Conservation (phyloP, 2,329 filamentous ascomycete species). For the Herpotrichia juniperi region DNA sequence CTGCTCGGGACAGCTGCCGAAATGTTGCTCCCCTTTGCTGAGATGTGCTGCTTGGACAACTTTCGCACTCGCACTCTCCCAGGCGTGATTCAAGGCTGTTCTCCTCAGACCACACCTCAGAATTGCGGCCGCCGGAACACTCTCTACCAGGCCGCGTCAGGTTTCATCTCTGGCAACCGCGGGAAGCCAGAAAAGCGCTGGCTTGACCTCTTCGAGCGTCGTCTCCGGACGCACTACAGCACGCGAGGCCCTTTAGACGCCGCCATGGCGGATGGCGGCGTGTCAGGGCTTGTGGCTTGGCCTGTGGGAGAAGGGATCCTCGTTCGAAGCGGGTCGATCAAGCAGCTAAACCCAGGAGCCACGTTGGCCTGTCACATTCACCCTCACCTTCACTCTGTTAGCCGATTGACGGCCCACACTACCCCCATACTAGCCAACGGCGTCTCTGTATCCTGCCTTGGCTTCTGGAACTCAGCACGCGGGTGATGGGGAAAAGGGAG, state of each 20-base stretch:
- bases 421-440: background rate
- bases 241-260: constrained; percentile 36
- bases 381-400: background rate
- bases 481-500: background rate
- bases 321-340: constrained; percentile 48
- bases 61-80: constrained; percentile 1
- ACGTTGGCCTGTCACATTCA: constrained; percentile 42
- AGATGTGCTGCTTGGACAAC: too few relatives aligned
- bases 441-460: background rate
- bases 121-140: constrained; percentile 1
- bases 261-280: constrained; percentile 44
- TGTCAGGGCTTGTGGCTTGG: constrained; percentile 44
- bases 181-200: constrained; percentile 29
- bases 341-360: constrained; percentile 47
- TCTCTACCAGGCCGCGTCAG: constrained; percentile 25
- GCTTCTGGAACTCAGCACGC: constrained; percentile 10
- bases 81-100: constrained; percentile 8
- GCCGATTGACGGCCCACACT: background rate
- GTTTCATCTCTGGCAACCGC: constrained; percentile 45
- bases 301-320: constrained; percentile 47
- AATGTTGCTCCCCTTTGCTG: background rate
- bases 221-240: constrained; percentile 29
- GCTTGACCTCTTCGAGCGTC: constrained; percentile 35
- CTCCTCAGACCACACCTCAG: constrained; percentile 17
- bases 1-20: constrained; percentile 13